A percentile compares a stretch with the other conserved stretches of the same genome.
These are phyloP conservation scores for Blastobotrys buckinghamii DNA, from an alignment of 1,139 yeast species.

Conservation along the genomic window DNA sequence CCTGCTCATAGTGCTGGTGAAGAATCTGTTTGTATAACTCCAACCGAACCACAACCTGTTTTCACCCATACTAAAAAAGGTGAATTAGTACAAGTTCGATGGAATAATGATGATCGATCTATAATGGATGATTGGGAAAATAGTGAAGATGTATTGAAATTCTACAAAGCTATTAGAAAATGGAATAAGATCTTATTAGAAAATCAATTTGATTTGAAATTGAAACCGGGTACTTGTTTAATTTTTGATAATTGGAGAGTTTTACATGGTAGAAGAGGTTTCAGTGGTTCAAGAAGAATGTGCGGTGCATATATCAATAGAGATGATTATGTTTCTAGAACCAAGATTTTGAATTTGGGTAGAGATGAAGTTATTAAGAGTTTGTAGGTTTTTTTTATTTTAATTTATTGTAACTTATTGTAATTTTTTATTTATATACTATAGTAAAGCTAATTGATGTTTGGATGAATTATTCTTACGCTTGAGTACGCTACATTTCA, in stretches of 20 bases:
- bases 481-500: too few species aligned
- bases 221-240: constrained; percentile 62
- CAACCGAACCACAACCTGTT: constrained; percentile 51
- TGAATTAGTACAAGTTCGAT: constrained; percentile 57
- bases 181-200: constrained; percentile 55
- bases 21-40: constrained; percentile 59
- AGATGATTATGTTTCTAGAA: constrained; percentile 60
- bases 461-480: too few species aligned
- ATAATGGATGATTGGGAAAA: constrained; percentile 54
- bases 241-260: constrained; percentile 77
- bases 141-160: constrained; percentile 49
- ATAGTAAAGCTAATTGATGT: too few species aligned
- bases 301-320: constrained; percentile 73
- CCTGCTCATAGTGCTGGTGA: constrained; percentile 83
- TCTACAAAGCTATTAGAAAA: constrained; percentile 53
- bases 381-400: too few species aligned
- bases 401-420: too few species aligned
- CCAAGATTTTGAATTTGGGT: constrained; percentile 48
- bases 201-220: constrained; percentile 51
- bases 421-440: too few species aligned
- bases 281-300: constrained; percentile 65
- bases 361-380: constrained; percentile 44
- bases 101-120: constrained; percentile 73
- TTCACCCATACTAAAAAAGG: constrained; percentile 53
- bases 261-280: constrained; percentile 64